Percentiles rank a stretch among this genome's conserved stretches.
Evolutionary conservation across 495 filamentous ascomycete genomes (phyloP).

Genomic region (Evansstolkia leycettana): DNA sequence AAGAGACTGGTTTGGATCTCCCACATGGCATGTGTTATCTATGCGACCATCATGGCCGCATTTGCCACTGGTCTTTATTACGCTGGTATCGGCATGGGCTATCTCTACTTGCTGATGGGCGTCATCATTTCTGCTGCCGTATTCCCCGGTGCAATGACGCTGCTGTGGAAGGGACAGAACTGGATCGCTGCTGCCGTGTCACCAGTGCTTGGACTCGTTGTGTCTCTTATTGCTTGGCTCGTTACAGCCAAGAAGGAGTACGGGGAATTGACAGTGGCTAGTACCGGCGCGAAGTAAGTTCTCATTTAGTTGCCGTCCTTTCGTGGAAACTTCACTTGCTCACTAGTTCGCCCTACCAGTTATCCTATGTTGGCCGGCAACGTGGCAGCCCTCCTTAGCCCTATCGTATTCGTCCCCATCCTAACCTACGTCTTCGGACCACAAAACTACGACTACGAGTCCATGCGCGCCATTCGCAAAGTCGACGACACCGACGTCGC

Average conservation of each 20-base stretch:
- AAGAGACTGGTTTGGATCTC: constrained; percentile 77
- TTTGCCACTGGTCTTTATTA: constrained; percentile 77
- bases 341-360: no score
- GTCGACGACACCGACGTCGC: constrained; percentile 75
- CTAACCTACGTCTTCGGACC: constrained; percentile 62
- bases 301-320: neutral
- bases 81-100: constrained; percentile 56
- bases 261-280: constrained; percentile 58
- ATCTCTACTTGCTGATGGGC: constrained; percentile 82
- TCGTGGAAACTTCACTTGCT: no score
- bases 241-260: constrained; percentile 74
- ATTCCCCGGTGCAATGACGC: constrained; percentile 66
- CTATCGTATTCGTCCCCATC: constrained; percentile 65
- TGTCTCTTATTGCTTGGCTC: constrained; percentile 77
- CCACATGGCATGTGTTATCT: constrained; percentile 62
- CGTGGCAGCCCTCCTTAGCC: constrained; percentile 66
- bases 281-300: constrained; percentile 61
- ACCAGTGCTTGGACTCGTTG: constrained; percentile 64
- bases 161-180: constrained; percentile 78
- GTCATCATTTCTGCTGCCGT: constrained; percentile 83
- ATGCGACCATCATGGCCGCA: constrained; percentile 71
- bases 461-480: constrained; percentile 72
- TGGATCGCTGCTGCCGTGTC: constrained; percentile 62
- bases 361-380: constrained; percentile 89
- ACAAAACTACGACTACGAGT: constrained; percentile 83